Conservation (phyloP, 768 basidiomycete species). For the Filobasidium floriforme region DNA sequence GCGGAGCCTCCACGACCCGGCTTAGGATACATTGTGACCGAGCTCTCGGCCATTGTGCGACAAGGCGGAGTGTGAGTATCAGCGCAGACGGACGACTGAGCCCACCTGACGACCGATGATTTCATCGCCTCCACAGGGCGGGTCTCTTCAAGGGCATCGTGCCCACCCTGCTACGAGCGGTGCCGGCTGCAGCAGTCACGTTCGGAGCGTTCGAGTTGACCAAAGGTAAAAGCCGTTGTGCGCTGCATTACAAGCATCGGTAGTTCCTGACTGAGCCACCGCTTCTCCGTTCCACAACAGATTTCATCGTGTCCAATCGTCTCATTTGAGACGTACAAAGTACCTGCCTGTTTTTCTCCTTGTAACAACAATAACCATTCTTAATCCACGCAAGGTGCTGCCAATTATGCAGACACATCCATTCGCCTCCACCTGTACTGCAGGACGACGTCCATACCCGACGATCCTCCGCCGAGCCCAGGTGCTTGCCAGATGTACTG, state of each 20-base stretch:
- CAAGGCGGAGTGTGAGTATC: conserved; percentile 65
- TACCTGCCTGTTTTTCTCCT: background rate
- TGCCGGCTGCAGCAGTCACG: conserved; percentile 83
- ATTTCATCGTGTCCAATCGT: background rate
- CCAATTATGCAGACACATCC: background rate
- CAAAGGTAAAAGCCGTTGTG: conserved; percentile 44
- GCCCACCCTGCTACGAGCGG: conserved; percentile 51
- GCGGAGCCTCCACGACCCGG: conserved; percentile 55
- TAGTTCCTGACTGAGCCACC: background rate
- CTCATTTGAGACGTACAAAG: background rate
- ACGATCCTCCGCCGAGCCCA: conserved; percentile 26
- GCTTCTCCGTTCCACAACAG: background rate
- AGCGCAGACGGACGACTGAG: background rate
- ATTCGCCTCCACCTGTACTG: conserved; percentile 35
- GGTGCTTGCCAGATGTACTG: conserved; percentile 73
- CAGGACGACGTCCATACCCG: conserved; percentile 42
- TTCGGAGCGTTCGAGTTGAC: conserved; percentile 84
- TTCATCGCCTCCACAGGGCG: conserved; percentile 11
- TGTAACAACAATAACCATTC: background rate
- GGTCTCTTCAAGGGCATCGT: conserved; percentile 37
- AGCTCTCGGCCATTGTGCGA: conserved; percentile 59
- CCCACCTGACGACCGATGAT: background rate
- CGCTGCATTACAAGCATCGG: background rate
- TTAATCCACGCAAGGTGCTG: background rate
- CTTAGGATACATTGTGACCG: conserved; percentile 62